These are phyloP conservation scores for Lactifluus piperatus DNA, from an alignment of 768 basidiomycete species.

Conservation along the genomic window DNA sequence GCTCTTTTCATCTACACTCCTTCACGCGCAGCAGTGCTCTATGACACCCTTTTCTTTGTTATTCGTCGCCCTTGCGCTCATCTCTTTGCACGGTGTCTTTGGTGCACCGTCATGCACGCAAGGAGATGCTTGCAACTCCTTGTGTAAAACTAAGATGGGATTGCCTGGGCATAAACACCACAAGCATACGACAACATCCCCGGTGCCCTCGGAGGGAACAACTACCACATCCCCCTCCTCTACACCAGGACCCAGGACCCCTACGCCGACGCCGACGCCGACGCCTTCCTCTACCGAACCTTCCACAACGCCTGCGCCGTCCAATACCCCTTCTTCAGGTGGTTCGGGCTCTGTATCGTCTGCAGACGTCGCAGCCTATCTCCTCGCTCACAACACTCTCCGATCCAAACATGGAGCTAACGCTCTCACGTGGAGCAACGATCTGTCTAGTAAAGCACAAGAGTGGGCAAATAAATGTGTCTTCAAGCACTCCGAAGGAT, in stretches of 20 bases:
- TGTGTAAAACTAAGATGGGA: constrained; percentile 18
- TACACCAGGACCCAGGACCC: constrained; percentile 4
- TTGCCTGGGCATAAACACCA: constrained; percentile 30
- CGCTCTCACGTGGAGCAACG: constrained; percentile 54
- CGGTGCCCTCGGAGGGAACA: neutral
- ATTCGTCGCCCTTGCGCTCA: constrained; percentile 21
- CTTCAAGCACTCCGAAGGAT: constrained; percentile 62
- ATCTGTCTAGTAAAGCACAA: constrained; percentile 53
- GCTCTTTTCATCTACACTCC: constrained; percentile 19
- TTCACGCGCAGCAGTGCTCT: constrained; percentile 15
- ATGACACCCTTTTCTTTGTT: constrained; percentile 24
- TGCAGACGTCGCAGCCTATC: constrained; percentile 44
- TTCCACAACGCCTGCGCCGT: neutral
- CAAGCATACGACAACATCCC: neutral
- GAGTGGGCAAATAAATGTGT: constrained; percentile 60
- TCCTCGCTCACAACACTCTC: constrained; percentile 53
- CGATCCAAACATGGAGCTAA: constrained; percentile 57
- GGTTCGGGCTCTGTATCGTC: constrained; percentile 25
- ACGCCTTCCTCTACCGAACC: constrained; percentile 4
- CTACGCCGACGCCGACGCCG: neutral
- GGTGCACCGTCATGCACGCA: constrained; percentile 8
- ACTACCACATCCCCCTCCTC: neutral
- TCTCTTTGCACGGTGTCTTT: neutral
- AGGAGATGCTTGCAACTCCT: constrained; percentile 7
- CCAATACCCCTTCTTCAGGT: constrained; percentile 1